Evolutionary conservation across 208 protist genomes (phyloP), one percentile per base, ranked within the genome.

Genomic region (Plasmodiophora brassicae): DNA sequence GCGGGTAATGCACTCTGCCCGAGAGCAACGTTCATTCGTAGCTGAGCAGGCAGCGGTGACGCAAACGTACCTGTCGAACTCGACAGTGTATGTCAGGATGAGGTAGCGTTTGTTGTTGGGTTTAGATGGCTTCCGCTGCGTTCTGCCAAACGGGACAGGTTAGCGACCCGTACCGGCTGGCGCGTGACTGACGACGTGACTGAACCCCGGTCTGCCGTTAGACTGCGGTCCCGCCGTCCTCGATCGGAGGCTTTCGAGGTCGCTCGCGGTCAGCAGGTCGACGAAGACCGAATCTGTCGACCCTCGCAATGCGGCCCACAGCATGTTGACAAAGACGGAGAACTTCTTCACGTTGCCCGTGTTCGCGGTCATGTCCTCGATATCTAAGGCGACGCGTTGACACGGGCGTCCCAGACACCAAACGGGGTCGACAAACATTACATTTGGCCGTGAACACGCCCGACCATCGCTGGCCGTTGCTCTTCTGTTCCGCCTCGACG

Each of bases 341-440:
- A 78, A 78, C n/a, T 78, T 78, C 65, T 78, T 78, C 32, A 78
- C 32, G 41, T 78, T 78, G 32, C 65, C 65, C 20, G 65, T 78
- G 41, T 78, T 78, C 5, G 65, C n/a, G 14, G 65, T 78, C 65
- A 78, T 38, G 10, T 78, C 65, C n/a, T 78, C 65, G 5, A 78
- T 78, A 78, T 78, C 65, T 78, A 38, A 78, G 20, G 14, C 32
- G n/a, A n/a, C n/a, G n/a, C n/a, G n/a, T n/a, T n/a, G n/a, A n/a
- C n/a, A 78, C 50, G 25, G 5, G 32, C 32, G 5, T 78, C n/a
- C 5, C 5, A 78, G n/a, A 5, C 32, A 78, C 10, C 14, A 78
- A 14, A 78, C 32, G 5, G 10, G 5, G 5, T 14, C 5, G 5
- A 78, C 41, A 5, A 78, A 78, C 20, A n/a, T 78, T 32, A 78